Evolutionary conservation across 805 yeast species (phyloP), one percentile per base, ranked within the genome.

Genomic region (Candida michaelii): DNA sequence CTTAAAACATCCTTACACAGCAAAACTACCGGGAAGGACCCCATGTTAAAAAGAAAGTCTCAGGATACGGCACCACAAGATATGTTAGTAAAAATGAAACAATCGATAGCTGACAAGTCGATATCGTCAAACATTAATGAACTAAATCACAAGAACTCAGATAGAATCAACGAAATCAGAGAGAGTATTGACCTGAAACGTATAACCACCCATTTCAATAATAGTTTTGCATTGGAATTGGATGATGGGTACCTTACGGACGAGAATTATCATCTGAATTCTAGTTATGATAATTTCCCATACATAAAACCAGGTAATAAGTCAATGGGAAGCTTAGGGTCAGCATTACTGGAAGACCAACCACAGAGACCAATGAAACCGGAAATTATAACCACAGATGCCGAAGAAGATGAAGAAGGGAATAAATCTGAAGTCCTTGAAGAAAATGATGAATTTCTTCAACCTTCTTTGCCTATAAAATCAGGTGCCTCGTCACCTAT

Each of bases 151-250:
- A 30, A 36, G 15, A 36, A 32, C 16, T 14, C 16, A 7, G 34
- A 36, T 21, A 18, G n/a, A 24, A 42, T 63, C n/a, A 54, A 54
- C 21, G 69, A 61, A 33, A 54, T 69, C 31, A 53, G 74, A 40
- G 65, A 64, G 21, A 59, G 67, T 36, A 59, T 70, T 27, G 72
- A 69, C 34, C 60, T 50, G 60, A 61, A 64, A 37, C 48, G 67
- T 15, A 47, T 59, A n/a, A 43, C 45, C 17, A 55, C 65, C 3
- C 16, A 37, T 13, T 35, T 36, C 10, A 25, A 19, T 18, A n/a
- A 34, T 19, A 24, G 27, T 24, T 34, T 39, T 14, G 39, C n/a
- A 10, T 30, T 25, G 17, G 27, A 35, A 8, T n/a, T 43, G 12
- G 49, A 43, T 30, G 35, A 40, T 3, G 21, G 32, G 12, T 27